Percentiles rank a stretch among this genome's conserved stretches.
Evolutionary conservation across 2,329 filamentous ascomycete genomes (phyloP).

Genomic region (Dactylellina leptospora): DNA sequence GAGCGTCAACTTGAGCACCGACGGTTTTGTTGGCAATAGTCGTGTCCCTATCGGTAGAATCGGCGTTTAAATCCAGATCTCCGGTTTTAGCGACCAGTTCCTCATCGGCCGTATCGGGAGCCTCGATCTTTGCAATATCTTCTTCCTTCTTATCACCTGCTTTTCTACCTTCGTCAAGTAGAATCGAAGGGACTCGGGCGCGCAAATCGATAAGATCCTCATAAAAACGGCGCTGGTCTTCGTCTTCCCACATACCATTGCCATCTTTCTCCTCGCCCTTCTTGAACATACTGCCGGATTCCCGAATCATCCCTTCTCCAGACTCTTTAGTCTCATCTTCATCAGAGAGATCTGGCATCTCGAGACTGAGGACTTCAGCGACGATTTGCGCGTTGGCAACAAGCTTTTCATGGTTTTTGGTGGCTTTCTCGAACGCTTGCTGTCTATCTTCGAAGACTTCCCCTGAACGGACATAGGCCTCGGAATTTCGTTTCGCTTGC

Average conservation of each 20-base stretch:
- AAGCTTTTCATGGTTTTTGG: conserved; percentile 90
- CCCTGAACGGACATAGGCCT: conserved; percentile 97
- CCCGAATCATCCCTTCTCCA: conserved; percentile 75
- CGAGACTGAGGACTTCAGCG: conserved; percentile 83
- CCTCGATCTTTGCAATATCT: conserved; percentile 42
- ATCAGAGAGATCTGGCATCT: conserved; percentile 93
- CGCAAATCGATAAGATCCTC: conserved; percentile 95
- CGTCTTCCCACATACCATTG: conserved; percentile 96
- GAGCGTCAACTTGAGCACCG: conserved; percentile 91
- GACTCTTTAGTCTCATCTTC: conserved; percentile 74
- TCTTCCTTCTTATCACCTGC: conserved; percentile 70
- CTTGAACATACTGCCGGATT: conserved; percentile 57
- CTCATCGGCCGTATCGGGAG: conserved; percentile 74
- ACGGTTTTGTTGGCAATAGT: conserved; percentile 97
- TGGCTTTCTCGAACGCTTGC: conserved; percentile 90
- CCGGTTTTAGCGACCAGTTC: conserved; percentile 67
- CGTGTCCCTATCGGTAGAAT: conserved; percentile 87
- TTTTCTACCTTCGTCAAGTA: conserved; percentile 94
- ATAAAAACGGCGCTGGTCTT: conserved; percentile 97
- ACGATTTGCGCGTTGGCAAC: conserved; percentile 89
- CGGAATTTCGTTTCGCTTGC: conserved; percentile 92
- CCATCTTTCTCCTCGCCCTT: conserved; percentile 85
- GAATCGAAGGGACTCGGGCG: conserved; percentile 90
- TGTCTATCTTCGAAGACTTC: conserved; percentile 98
- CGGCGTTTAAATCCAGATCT: conserved; percentile 61